These are phyloP conservation scores for Spencermartinsiella ligniputridi DNA, from an alignment of 1,139 yeast genomes.

Conservation along the genomic window DNA sequence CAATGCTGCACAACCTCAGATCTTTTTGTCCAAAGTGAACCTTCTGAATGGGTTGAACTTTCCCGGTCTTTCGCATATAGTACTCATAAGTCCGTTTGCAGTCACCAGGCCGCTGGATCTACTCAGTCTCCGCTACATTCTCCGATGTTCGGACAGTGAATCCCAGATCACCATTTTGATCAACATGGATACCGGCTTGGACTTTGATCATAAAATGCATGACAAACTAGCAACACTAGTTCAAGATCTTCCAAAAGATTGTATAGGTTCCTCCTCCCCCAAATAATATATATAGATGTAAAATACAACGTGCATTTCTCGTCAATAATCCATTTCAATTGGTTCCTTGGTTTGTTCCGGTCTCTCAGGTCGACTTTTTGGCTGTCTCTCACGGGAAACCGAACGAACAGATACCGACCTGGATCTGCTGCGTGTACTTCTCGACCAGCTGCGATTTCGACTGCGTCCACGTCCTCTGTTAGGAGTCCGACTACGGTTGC, in stretches of 20 bases:
- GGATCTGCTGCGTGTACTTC: conserved; percentile 6
- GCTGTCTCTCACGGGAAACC: background rate
- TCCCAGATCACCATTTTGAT: background rate
- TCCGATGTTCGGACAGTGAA: background rate
- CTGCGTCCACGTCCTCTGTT: background rate
- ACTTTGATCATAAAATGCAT: background rate
- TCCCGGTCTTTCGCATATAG: background rate
- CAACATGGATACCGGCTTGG: background rate
- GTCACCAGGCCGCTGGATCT: background rate
- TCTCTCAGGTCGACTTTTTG: background rate
- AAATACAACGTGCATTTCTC: no score
- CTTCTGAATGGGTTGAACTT: background rate
- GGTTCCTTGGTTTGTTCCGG: no score
- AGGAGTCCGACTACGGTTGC: conserved; percentile 6
- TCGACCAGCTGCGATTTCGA: conserved; percentile 6
- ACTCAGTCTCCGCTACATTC: background rate
- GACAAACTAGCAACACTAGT: background rate
- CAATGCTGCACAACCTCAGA: background rate
- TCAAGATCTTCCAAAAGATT: background rate
- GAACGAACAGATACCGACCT: background rate
- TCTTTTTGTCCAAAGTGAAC: background rate
- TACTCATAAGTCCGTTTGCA: background rate
- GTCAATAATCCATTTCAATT: background rate
- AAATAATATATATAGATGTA: no score
- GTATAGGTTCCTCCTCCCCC: no score